Evolutionary conservation across 148 eudicot genomes (phyloP).

Genomic region (Mesembryanthemum crystallinum): DNA sequence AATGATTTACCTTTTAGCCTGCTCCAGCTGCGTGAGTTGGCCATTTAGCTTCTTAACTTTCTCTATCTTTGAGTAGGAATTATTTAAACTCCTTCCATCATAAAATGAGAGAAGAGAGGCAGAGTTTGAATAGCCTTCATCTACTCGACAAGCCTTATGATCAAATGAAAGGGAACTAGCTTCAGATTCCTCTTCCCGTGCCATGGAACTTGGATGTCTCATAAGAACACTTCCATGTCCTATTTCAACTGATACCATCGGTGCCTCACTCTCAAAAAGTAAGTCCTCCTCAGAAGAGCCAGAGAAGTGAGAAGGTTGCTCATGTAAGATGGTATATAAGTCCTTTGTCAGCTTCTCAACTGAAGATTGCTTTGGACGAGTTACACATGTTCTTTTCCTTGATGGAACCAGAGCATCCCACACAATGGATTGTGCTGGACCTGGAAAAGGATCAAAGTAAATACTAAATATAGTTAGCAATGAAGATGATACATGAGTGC

Average conservation of each 20-base stretch:
- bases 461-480: constrained; percentile 1
- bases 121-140: constrained; percentile 50
- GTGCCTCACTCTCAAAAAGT: constrained; percentile 76
- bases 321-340: constrained; percentile 71
- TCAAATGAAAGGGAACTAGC: constrained; percentile 96
- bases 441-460: constrained; percentile 39
- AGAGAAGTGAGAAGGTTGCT: constrained; percentile 74
- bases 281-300: constrained; percentile 86
- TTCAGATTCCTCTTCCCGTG: constrained; percentile 94
- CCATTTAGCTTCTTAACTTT: constrained; percentile 41
- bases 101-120: constrained; percentile 31
- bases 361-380: constrained; percentile 70
- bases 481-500: background rate
- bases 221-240: constrained; percentile 98
- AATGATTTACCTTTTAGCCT: constrained; percentile 48
- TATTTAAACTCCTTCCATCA: constrained; percentile 37
- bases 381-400: constrained; percentile 77
- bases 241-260: constrained; percentile 98
- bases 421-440: constrained; percentile 69
- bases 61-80: constrained; percentile 29
- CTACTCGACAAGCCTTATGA: constrained; percentile 39
- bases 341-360: constrained; percentile 94
- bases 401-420: constrained; percentile 91
- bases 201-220: constrained; percentile 73
- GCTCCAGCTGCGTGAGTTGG: constrained; percentile 43